These are phyloP conservation scores for Sporothrix protearum DNA, from an alignment of 2,329 filamentous ascomycete species.

Conservation along the genomic window DNA sequence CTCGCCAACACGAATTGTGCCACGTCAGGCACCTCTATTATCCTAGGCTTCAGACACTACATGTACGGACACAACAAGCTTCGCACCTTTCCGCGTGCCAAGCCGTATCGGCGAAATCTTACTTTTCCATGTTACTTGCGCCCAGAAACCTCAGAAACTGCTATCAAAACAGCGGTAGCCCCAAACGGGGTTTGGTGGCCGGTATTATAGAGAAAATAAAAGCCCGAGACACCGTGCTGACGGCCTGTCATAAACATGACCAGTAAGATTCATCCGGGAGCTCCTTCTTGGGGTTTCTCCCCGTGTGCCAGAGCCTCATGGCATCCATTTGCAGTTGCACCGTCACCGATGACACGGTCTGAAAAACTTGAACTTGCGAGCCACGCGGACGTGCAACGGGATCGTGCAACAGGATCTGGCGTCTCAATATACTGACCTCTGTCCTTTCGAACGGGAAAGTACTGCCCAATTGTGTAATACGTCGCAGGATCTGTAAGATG, in stretches of 20 bases:
- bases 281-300: neutral
- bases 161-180: neutral
- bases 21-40: neutral
- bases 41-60: neutral
- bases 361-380: neutral
- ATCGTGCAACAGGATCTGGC: neutral
- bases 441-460: neutral
- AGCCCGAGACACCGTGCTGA: constrained; percentile 6
- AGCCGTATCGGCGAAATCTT: neutral
- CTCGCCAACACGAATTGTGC: neutral
- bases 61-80: neutral
- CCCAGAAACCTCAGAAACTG: neutral
- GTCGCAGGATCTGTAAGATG: neutral
- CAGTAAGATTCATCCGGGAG: neutral
- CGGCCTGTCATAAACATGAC: neutral
- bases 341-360: neutral
- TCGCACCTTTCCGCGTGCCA: neutral
- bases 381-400: neutral
- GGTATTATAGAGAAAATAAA: too few species aligned
- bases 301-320: constrained; percentile 1
- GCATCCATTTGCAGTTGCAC: neutral
- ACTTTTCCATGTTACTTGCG: neutral
- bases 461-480: too few species aligned
- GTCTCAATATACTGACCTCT: neutral
- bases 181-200: constrained; percentile 11